Evolutionary conservation across 1,284 basidiomycete species (phyloP).

Genomic region (Cryptococcus maquisensis): DNA sequence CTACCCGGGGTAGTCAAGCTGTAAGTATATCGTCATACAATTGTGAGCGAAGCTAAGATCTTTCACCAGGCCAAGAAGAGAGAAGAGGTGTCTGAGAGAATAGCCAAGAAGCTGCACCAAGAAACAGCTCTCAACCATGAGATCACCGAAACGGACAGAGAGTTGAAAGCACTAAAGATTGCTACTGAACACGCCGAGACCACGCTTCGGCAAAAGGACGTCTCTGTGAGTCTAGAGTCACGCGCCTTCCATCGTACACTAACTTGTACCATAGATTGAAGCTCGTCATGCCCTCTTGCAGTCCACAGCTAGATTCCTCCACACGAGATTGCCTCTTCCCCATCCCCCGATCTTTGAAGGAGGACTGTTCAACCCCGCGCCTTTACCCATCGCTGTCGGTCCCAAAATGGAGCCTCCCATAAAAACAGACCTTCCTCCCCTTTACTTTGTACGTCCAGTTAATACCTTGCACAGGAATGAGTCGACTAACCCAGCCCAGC

Average conservation of each 20-base stretch:
- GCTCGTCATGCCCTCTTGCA: conserved; percentile 36
- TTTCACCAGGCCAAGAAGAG: conserved; percentile 34
- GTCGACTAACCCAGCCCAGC: conserved; percentile 12
- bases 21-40: conserved; percentile 22
- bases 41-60: neutral
- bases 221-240: conserved; percentile 31
- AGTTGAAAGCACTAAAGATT: conserved; percentile 35
- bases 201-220: conserved; percentile 37
- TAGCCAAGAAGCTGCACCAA: conserved; percentile 38
- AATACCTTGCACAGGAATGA: neutral
- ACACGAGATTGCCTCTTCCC: conserved; percentile 25
- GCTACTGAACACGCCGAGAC: conserved; percentile 38
- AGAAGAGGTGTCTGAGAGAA: conserved; percentile 41
- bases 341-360: conserved; percentile 20
- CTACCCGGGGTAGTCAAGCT: conserved; percentile 34
- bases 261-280: conserved; percentile 21
- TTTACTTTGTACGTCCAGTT: conserved; percentile 39
- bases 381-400: conserved; percentile 36
- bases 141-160: conserved; percentile 37
- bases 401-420: conserved; percentile 24
- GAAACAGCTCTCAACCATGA: conserved; percentile 39
- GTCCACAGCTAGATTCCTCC: conserved; percentile 35
- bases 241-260: neutral
- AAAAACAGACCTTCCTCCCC: conserved; percentile 25
- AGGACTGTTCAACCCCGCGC: conserved; percentile 27